These are phyloP conservation scores for Scheffersomyces cryptocercus DNA, from an alignment of 1,139 yeast species.

Conservation along the genomic window DNA sequence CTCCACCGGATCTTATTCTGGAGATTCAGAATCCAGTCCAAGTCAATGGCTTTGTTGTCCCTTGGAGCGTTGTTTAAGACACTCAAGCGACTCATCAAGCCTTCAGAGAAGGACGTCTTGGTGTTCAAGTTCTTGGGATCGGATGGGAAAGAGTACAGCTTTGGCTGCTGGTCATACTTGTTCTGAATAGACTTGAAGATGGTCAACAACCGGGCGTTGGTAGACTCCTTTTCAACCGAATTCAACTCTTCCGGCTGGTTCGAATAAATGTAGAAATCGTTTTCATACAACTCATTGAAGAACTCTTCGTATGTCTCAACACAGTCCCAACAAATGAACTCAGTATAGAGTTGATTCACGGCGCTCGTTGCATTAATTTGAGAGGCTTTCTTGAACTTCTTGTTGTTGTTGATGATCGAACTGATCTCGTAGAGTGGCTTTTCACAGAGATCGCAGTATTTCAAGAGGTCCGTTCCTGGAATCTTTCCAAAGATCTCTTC, in stretches of 20 bases:
- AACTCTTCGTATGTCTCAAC: conserved; percentile 58
- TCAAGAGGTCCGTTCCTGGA: conserved; percentile 44
- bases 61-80: conserved; percentile 21
- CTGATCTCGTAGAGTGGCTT: conserved; percentile 66
- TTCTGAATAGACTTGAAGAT: conserved; percentile 26
- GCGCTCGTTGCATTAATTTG: neutral
- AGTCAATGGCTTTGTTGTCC: conserved; percentile 14
- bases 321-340: conserved; percentile 67
- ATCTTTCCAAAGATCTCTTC: conserved; percentile 44
- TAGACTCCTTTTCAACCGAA: neutral
- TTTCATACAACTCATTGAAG: conserved; percentile 33
- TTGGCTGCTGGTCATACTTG: conserved; percentile 14
- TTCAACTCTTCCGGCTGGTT: neutral
- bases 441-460: conserved; percentile 66
- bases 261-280: conserved; percentile 6
- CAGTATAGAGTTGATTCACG: conserved; percentile 31
- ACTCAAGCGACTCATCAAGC: conserved; percentile 25
- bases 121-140: conserved; percentile 5
- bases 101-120: conserved; percentile 21
- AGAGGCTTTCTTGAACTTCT: conserved; percentile 12
- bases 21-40: conserved; percentile 29
- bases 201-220: conserved; percentile 12
- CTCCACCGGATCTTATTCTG: conserved; percentile 34
- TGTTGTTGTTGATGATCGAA: conserved; percentile 35
- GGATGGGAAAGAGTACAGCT: conserved; percentile 1